Conservation (phyloP, 768 basidiomycete genomes). For the Calocybe cyanea region DNA sequence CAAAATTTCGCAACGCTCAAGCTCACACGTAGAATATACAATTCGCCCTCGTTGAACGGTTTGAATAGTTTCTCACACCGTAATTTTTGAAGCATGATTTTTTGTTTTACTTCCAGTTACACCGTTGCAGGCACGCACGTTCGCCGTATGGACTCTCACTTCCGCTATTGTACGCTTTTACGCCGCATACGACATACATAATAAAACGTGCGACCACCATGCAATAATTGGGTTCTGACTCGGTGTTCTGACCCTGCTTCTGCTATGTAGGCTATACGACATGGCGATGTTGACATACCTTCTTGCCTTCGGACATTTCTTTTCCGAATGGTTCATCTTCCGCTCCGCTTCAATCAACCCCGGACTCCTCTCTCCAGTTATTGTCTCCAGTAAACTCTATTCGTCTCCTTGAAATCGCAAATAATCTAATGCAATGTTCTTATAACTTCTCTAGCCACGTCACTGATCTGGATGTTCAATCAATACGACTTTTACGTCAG, state of each 20-base stretch:
- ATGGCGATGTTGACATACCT: slow-evolving; percentile 85
- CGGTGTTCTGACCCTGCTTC: slow-evolving; percentile 8
- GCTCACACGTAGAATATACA: slow-evolving; percentile 77
- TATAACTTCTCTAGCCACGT: slow-evolving; percentile 40
- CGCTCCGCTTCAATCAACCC: slow-evolving; percentile 60
- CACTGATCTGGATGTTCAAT: slow-evolving; percentile 81
- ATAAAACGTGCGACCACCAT: slow-evolving; percentile 62
- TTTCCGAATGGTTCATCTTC: slow-evolving; percentile 81
- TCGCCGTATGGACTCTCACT: slow-evolving; percentile 88
- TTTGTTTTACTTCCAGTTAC: slow-evolving; percentile 61
- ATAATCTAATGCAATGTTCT: background rate
- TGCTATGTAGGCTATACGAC: slow-evolving; percentile 75
- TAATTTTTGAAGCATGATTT: no score
- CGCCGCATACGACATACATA: slow-evolving; percentile 85
- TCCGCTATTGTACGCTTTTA: slow-evolving; percentile 80
- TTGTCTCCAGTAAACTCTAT: slow-evolving; percentile 75
- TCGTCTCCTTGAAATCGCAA: slow-evolving; percentile 1
- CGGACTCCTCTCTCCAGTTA: slow-evolving; percentile 66
- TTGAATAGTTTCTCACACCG: no score
- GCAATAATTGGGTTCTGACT: slow-evolving; percentile 1
- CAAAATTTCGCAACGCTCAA: slow-evolving; percentile 81
- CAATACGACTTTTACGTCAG: slow-evolving; percentile 81
- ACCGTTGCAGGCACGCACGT: slow-evolving; percentile 80
- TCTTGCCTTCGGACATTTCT: slow-evolving; percentile 88
- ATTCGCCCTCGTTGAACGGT: slow-evolving; percentile 38